These are phyloP conservation scores for Sugiyamaella neomexicana DNA, from an alignment of 1,139 yeast species.

Conservation along the genomic window DNA sequence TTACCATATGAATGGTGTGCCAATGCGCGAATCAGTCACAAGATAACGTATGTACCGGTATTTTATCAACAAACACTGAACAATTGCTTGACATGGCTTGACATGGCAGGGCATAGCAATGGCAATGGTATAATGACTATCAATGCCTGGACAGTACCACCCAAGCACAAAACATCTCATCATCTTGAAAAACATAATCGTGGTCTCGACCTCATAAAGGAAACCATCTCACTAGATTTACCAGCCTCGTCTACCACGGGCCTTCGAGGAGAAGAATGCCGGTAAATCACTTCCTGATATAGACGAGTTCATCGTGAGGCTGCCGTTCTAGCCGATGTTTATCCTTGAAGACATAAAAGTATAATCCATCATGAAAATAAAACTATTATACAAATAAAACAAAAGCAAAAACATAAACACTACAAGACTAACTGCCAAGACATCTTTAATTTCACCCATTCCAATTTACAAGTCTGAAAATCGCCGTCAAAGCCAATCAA, in stretches of 20 bases:
- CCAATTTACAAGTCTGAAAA: neutral
- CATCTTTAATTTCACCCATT: neutral
- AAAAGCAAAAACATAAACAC: neutral
- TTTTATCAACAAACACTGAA: too few relatives aligned
- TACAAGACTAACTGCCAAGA: neutral
- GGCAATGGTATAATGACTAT: too few relatives aligned
- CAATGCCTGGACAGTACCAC: too few relatives aligned
- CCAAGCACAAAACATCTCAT: too few relatives aligned
- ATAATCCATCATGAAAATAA: too few relatives aligned
- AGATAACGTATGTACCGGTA: too few relatives aligned
- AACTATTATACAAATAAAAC: too few relatives aligned
- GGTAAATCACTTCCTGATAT: neutral
- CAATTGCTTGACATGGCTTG: too few relatives aligned
- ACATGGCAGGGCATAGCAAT: too few relatives aligned
- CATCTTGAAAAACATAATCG: too few relatives aligned
- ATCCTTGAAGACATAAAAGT: neutral
- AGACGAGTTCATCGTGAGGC: conserved; percentile 4
- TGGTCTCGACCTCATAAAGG: neutral
- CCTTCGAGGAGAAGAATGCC: neutral
- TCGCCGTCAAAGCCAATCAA: neutral
- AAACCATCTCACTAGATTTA: neutral
- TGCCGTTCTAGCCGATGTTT: conserved; percentile 6
- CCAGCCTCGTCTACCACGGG: neutral
- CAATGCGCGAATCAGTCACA: too few relatives aligned
- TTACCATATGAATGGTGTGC: too few relatives aligned